Evolutionary conservation across 345 rosid species (phyloP).

Genomic region (Brassica nigra): DNA sequence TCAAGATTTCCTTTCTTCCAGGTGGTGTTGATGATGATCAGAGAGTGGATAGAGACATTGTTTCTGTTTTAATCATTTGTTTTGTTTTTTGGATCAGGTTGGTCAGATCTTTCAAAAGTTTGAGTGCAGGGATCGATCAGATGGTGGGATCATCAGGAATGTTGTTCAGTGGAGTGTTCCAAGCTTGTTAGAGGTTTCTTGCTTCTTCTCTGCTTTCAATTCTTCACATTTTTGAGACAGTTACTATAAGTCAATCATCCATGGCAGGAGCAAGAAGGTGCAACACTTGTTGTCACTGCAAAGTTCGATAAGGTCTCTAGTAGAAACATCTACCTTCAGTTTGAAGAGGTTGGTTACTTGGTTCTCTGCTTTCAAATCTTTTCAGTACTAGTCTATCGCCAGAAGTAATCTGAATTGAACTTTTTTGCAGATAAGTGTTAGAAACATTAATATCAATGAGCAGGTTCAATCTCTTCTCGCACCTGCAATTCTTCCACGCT

Average conservation of each 20-base stretch:
- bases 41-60: slow-evolving; percentile 1
- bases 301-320: slow-evolving; percentile 70
- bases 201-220: slow-evolving; percentile 21
- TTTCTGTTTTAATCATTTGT: not conserved
- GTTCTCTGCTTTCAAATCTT: slow-evolving; percentile 23
- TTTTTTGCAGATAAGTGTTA: slow-evolving; percentile 65
- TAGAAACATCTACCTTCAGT: slow-evolving; percentile 80
- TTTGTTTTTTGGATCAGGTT: slow-evolving; percentile 48
- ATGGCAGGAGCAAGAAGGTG: slow-evolving; percentile 84
- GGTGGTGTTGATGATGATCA: slow-evolving; percentile 41
- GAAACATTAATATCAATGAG: slow-evolving; percentile 74
- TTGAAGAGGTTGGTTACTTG: slow-evolving; percentile 76
- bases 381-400: not conserved
- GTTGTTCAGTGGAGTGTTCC: slow-evolving; percentile 90
- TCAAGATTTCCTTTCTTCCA: slow-evolving; percentile 80
- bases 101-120: slow-evolving; percentile 89
- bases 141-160: slow-evolving; percentile 74
- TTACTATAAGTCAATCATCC: slow-evolving; percentile 19
- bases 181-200: slow-evolving; percentile 71
- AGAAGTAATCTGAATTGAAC: slow-evolving; percentile 13
- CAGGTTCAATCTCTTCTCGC: slow-evolving; percentile 77
- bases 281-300: slow-evolving; percentile 86
- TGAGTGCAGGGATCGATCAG: slow-evolving; percentile 57
- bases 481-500: slow-evolving; percentile 86
- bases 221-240: slow-evolving; percentile 3